A percentile compares a stretch with the other conserved stretches of the same genome.
Conservation (phyloP, 2,329 filamentous ascomycete species). For the Hypoxylon sp. region DNA sequence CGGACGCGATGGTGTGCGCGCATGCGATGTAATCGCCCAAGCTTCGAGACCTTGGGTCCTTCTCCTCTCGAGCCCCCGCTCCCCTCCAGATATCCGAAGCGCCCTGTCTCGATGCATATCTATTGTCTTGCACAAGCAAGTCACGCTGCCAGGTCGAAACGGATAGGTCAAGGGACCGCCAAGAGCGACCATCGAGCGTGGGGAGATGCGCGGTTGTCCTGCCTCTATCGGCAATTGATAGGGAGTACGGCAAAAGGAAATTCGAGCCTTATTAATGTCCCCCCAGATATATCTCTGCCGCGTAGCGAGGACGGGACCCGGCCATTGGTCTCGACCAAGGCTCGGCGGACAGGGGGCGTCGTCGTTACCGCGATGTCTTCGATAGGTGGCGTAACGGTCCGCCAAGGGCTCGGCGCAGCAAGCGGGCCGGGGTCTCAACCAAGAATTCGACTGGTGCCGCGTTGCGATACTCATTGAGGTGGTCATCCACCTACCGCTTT, state of each 20-base stretch:
- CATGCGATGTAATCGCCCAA: conserved; percentile 10
- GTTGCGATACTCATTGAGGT: conserved; percentile 36
- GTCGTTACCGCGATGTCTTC: conserved; percentile 13
- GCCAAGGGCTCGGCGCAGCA: conserved; percentile 35
- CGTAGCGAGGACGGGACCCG: conserved; percentile 9
- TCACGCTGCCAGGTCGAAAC: conserved; percentile 20
- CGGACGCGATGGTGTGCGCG: conserved; percentile 23
- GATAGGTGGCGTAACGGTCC: conserved; percentile 15
- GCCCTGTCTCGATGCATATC: conserved; percentile 7
- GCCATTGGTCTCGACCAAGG: conserved; percentile 21
- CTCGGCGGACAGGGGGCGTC: conserved; percentile 19
- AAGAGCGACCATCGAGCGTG: conserved; percentile 32
- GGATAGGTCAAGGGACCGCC: conserved; percentile 21
- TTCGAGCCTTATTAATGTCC: conserved; percentile 22
- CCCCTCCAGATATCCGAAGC: not conserved
- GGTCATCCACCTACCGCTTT: conserved; percentile 39
- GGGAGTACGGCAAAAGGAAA: conserved; percentile 14
- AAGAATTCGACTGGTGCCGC: conserved; percentile 30
- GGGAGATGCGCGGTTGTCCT: conserved; percentile 23
- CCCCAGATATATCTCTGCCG: conserved; percentile 15
- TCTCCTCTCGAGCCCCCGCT: not conserved
- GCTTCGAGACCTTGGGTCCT: conserved; percentile 12
- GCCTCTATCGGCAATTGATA: conserved; percentile 37
- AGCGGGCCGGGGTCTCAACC: conserved; percentile 27
- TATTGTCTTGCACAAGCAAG: conserved; percentile 3